Evolutionary conservation across 1,284 basidiomycete genomes (phyloP).

Genomic region (Papiliotrema laurentii): DNA sequence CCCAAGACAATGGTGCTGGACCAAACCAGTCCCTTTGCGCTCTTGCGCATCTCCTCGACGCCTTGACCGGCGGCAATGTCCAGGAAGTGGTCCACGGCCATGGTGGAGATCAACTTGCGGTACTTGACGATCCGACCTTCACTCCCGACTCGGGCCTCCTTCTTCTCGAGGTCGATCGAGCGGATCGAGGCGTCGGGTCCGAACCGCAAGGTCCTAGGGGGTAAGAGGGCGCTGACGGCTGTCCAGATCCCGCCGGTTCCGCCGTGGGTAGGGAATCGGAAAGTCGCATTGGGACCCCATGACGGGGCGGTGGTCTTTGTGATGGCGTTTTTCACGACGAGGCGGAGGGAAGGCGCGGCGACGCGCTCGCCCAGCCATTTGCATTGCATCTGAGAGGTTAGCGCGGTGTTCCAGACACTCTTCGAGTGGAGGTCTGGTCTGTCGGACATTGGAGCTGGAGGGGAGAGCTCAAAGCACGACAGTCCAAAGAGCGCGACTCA

Average conservation of each 20-base stretch:
- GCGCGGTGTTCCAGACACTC: not conserved
- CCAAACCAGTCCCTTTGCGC: constrained; percentile 49
- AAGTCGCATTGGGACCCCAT: constrained; percentile 56
- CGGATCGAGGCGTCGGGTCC: constrained; percentile 40
- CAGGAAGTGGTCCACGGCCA: constrained; percentile 50
- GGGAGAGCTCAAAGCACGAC: not conserved
- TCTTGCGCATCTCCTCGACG: constrained; percentile 41
- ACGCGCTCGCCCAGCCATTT: constrained; percentile 57
- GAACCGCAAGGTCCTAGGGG: constrained; percentile 47
- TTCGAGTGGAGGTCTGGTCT: not conserved
- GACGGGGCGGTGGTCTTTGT: constrained; percentile 53
- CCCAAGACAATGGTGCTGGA: constrained; percentile 54
- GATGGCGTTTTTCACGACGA: constrained; percentile 52
- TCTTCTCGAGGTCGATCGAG: constrained; percentile 47
- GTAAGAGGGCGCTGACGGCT: constrained; percentile 51
- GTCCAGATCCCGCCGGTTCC: constrained; percentile 57
- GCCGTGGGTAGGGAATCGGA: constrained; percentile 54
- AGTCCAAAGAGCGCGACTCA: constrained; percentile 12
- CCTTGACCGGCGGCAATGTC: constrained; percentile 28
- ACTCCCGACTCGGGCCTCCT: constrained; percentile 47
- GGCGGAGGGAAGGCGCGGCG: constrained; percentile 53
- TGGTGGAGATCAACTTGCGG: constrained; percentile 51
- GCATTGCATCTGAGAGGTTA: constrained; percentile 52
- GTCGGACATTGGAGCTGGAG: not conserved
- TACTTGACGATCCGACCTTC: constrained; percentile 50